Evolutionary conservation across 768 basidiomycete genomes (phyloP).

Genomic region (Amanita phalloides): DNA sequence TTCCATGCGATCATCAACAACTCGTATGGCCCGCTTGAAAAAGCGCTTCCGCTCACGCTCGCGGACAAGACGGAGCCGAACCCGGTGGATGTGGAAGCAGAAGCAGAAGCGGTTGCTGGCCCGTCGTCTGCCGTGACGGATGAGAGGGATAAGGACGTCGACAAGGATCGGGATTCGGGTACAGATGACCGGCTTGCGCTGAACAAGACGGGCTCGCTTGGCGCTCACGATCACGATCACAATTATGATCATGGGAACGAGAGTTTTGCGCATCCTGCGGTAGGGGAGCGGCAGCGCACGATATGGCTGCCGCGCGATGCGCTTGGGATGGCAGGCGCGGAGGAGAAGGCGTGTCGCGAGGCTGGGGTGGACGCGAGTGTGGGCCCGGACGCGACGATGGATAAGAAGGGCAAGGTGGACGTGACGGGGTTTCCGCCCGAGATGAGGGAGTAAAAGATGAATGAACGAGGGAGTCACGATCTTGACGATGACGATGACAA

Average conservation of each 20-base stretch:
- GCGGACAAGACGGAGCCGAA: constrained; percentile 40
- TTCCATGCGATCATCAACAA: constrained; percentile 66
- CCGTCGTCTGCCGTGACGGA: too few species aligned
- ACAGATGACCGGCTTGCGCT: constrained; percentile 10
- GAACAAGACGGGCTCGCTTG: constrained; percentile 21
- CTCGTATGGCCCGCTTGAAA: constrained; percentile 72
- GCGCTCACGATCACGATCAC: constrained; percentile 1
- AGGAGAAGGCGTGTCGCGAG: constrained; percentile 54
- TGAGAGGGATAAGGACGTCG: too few species aligned
- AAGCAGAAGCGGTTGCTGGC: too few species aligned
- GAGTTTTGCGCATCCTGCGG: constrained; percentile 85
- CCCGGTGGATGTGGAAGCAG: constrained; percentile 22
- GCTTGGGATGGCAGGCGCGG: constrained; percentile 51
- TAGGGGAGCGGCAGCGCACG: constrained; percentile 57
- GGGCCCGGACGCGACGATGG: constrained; percentile 17
- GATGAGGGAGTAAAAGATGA: constrained; percentile 5
- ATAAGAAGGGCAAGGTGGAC: constrained; percentile 26
- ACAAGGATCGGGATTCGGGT: too few species aligned
- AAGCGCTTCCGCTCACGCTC: constrained; percentile 68
- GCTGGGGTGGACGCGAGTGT: constrained; percentile 39
- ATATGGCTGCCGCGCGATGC: constrained; percentile 81
- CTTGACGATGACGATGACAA: too few species aligned
- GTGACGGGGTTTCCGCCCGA: constrained; percentile 24
- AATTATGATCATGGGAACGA: constrained; percentile 18
- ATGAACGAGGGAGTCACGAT: neutral